Conservation (phyloP, 2,329 filamentous ascomycete species). For the Neonectria neomacrospora region DNA sequence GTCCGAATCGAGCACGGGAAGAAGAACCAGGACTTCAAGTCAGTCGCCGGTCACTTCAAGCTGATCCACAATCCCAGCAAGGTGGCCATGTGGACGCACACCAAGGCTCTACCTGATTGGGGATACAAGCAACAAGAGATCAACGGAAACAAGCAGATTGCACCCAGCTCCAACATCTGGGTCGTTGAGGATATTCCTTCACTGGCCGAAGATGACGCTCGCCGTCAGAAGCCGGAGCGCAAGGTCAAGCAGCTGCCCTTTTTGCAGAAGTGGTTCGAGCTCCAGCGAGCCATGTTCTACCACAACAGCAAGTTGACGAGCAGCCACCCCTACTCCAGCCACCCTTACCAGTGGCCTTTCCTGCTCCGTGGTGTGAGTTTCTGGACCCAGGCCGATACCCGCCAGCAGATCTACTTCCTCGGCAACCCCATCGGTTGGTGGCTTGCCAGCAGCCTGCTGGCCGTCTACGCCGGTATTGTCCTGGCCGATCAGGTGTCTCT, state of each 20-base stretch:
- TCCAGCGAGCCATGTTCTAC: constrained; percentile 98
- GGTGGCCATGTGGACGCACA: constrained; percentile 99
- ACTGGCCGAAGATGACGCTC: constrained; percentile 75
- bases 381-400: constrained; percentile 97
- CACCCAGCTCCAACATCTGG: constrained; percentile 93
- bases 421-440: constrained; percentile 98
- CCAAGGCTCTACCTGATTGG: constrained; percentile 95
- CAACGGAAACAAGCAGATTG: constrained; percentile 97
- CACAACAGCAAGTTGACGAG: constrained; percentile 98
- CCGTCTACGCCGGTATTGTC: constrained; percentile 92
- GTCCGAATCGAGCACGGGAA: constrained; percentile 91
- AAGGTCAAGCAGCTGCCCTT: constrained; percentile 88
- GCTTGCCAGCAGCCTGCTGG: constrained; percentile 90
- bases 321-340: constrained; percentile 94
- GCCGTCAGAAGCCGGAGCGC: constrained; percentile 79
- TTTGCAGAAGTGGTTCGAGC: constrained; percentile 92
- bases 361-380: constrained; percentile 96
- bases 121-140: constrained; percentile 97
- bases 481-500: constrained; percentile 93
- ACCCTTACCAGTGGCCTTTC: constrained; percentile 98
- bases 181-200: constrained; percentile 91
- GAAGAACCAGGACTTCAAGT: constrained; percentile 84
- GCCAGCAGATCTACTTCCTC: constrained; percentile 97
- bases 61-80: constrained; percentile 93
- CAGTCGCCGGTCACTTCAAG: constrained; percentile 93